Conservation (phyloP, 108 stramenopile species). For the Nitzschia sp. region DNA sequence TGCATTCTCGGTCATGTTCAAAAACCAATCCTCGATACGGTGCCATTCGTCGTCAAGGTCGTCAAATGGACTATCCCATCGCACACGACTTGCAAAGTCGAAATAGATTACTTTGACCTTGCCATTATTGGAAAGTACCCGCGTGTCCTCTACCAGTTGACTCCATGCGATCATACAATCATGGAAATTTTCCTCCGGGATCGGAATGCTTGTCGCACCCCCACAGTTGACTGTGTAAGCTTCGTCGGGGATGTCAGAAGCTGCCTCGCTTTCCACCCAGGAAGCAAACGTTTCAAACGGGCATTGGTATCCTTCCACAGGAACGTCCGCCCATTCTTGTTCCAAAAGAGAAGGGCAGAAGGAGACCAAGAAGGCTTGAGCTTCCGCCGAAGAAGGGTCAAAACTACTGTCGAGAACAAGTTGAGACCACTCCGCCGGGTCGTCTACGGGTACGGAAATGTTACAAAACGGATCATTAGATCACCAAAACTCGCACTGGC, state of each 20-base stretch:
- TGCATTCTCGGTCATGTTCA: conserved; percentile 20
- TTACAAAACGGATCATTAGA: background rate
- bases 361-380: conserved; percentile 37
- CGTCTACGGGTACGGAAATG: conserved; percentile 24
- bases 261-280: conserved; percentile 45
- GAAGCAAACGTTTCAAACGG: conserved; percentile 45
- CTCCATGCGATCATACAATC: conserved; percentile 53
- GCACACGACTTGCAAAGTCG: conserved; percentile 28
- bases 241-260: background rate
- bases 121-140: conserved; percentile 31
- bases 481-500: background rate
- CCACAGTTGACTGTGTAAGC: conserved; percentile 43
- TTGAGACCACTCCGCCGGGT: conserved; percentile 43
- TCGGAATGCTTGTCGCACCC: conserved; percentile 42
- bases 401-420: conserved; percentile 52
- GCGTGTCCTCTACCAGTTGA: conserved; percentile 9
- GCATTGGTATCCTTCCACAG: conserved; percentile 31
- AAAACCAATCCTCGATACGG: conserved; percentile 44
- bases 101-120: conserved; percentile 37
- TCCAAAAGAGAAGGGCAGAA: conserved; percentile 47
- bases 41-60: conserved; percentile 47
- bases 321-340: conserved; percentile 34
- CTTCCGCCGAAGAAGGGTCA: conserved; percentile 35
- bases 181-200: conserved; percentile 41
- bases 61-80: conserved; percentile 37